Evolutionary conservation across 2,329 filamentous ascomycete species (phyloP).

Genomic region (Annulohypoxylon truncatum): DNA sequence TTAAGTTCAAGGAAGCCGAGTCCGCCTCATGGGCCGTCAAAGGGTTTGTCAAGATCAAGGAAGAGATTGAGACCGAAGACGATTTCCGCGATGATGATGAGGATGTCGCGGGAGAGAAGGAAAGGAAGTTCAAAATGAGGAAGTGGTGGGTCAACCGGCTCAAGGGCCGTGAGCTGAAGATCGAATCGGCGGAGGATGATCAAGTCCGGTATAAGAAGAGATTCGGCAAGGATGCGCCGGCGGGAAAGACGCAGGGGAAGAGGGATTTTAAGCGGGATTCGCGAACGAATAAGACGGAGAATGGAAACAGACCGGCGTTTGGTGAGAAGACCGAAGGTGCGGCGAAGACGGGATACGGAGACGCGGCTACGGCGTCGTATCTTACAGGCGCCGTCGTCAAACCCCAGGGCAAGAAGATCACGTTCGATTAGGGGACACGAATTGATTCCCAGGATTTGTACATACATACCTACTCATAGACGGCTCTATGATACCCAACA

Average conservation of each 20-base stretch:
- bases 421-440: slow-evolving; percentile 71
- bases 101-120: slow-evolving; percentile 49
- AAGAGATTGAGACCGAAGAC: slow-evolving; percentile 71
- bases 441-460: slow-evolving; percentile 1
- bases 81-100: slow-evolving; percentile 66
- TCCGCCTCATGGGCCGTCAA: slow-evolving; percentile 81
- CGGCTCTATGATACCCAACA: not conserved
- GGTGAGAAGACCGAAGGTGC: slow-evolving; percentile 53
- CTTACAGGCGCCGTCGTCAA: slow-evolving; percentile 83
- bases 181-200: slow-evolving; percentile 94
- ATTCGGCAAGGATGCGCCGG: slow-evolving; percentile 77
- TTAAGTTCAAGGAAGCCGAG: slow-evolving; percentile 85
- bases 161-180: slow-evolving; percentile 81
- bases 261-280: not conserved
- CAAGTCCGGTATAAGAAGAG: slow-evolving; percentile 92
- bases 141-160: slow-evolving; percentile 91
- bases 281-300: slow-evolving; percentile 5
- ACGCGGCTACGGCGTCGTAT: slow-evolving; percentile 66
- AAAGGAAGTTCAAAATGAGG: slow-evolving; percentile 67
- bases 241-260: slow-evolving; percentile 24
- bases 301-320: slow-evolving; percentile 35
- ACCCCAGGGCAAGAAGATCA: slow-evolving; percentile 81
- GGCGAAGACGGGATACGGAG: slow-evolving; percentile 57
- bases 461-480: not conserved
- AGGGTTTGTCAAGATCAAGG: slow-evolving; percentile 80